Base-by-base conservation (phyloP, 2,329 filamentous ascomycete genomes). In the Calonectria pteridis region DNA sequence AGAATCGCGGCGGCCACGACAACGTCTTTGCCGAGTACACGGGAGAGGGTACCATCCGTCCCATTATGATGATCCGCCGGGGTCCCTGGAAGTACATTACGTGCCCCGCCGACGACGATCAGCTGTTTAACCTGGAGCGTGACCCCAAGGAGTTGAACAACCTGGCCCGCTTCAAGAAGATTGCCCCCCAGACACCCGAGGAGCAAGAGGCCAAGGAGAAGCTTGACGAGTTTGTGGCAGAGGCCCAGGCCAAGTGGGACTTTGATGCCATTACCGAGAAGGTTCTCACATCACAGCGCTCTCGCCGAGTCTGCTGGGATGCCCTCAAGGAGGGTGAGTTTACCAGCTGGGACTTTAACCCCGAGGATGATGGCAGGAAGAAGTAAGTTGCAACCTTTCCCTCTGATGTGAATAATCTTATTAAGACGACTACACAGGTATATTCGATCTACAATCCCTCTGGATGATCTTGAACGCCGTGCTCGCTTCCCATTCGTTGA, bases 11-110 rank as follows among this genome's bases (percentile, higher is more conserved):
- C n/a, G 92, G 91, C 50, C 93, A 93, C 74, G 95, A 98, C 83
- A 97, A 94, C 14, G 95, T 97, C n/a, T 94, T 96, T 80, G 95
- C 95, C 74, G 96, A 98, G 86, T 98, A 98, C 86, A 98, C 96
- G 81, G 96, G 95, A 64, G 96, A 98, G 85, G 96, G 96, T 62
- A 98, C 96, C 1, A 89, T 98, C 70, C 93, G 94, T 6, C 96
- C 96, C 1, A 91, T 97, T 71, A 95, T 98, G 89, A 98, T 98
- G 96, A 98, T 98, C 82, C 93, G 94, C 72, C 93, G 95, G 69
- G 95, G 95, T 11, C 89, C 90, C 59, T 98, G 95, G 95, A 98
- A 98, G 88, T 98, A 95, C 84, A 92, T 97, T 76, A 95, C 91
- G 76, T 98, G 95, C 80, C 92, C 95, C 9, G 93, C 93, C 28